Percentiles rank a stretch among this genome's conserved stretches.
These are phyloP conservation scores for Trichosporon sp. DNA, from an alignment of 1,284 basidiomycete species.

Conservation along the genomic window DNA sequence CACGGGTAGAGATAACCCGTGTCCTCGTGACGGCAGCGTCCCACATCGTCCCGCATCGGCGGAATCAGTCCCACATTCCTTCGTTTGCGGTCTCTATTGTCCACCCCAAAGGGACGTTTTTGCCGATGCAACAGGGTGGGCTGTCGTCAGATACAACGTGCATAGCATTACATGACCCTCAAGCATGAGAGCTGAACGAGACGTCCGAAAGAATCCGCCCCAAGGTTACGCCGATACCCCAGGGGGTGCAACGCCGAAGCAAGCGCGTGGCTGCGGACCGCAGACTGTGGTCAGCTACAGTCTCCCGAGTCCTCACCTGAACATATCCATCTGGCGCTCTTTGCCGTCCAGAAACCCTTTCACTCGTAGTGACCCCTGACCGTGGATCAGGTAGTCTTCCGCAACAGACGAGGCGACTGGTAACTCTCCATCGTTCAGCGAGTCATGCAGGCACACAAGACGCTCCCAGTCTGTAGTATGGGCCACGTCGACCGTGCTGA, in stretches of 20 bases:
- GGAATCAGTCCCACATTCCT: not conserved
- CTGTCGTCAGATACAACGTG: not conserved
- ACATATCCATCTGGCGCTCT: not conserved
- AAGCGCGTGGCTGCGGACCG: not conserved
- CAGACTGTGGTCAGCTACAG: not conserved
- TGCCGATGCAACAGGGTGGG: not conserved
- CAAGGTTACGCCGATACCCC: not conserved
- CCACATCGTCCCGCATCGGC: not conserved
- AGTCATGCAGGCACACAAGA: not conserved
- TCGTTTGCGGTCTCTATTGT: no score
- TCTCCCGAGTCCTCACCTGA: not conserved
- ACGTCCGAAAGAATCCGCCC: not conserved
- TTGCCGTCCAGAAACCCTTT: not conserved
- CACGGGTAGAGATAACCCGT: not conserved
- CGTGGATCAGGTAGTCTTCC: not conserved
- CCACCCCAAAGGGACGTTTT: no score
- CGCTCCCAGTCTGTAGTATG: not conserved
- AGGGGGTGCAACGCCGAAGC: not conserved
- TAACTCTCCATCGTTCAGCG: not conserved
- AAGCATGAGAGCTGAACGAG: not conserved
- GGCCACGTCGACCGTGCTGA: not conserved
- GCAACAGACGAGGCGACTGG: not conserved
- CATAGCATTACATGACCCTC: not conserved
- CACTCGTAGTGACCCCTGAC: not conserved
- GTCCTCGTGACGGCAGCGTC: not conserved